A percentile compares a stretch with the other conserved stretches of the same genome.
Conservation (phyloP, 345 rosid genomes). For the Eucalyptus marginata region DNA sequence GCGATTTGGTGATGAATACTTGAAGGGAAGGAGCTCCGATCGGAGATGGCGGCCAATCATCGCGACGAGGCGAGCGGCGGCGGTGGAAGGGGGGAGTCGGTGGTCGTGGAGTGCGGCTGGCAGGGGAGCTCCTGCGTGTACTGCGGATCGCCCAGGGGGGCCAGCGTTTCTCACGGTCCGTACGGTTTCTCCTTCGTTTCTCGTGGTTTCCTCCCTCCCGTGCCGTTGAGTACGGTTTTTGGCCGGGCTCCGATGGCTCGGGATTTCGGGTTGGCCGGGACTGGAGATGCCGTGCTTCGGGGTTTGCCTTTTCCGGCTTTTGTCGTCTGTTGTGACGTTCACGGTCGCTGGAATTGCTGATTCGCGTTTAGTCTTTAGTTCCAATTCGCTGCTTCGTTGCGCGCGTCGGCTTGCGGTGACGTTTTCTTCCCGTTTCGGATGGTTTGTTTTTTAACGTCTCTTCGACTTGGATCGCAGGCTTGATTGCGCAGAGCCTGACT, state of each 20-base stretch:
- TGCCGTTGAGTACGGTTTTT: not conserved
- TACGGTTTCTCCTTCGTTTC: not conserved
- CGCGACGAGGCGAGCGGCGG: slow-evolving; percentile 35
- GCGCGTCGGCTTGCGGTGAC: not conserved
- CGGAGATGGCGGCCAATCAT: slow-evolving; percentile 24
- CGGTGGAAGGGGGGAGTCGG: slow-evolving; percentile 30
- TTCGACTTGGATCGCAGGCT: slow-evolving; percentile 24
- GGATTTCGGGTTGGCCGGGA: too few relatives aligned
- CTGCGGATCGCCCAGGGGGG: slow-evolving; percentile 39
- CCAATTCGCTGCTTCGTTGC: not conserved
- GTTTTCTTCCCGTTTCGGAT: not conserved
- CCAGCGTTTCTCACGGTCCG: slow-evolving; percentile 66
- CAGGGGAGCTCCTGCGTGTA: slow-evolving; percentile 54
- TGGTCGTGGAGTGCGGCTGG: slow-evolving; percentile 46
- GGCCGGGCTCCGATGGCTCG: too few relatives aligned
- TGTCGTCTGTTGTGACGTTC: not conserved
- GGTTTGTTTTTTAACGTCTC: not conserved
- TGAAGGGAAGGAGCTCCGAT: not conserved
- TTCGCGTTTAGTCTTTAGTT: not conserved
- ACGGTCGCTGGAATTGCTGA: not conserved
- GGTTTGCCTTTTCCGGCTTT: not conserved
- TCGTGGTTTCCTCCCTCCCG: not conserved
- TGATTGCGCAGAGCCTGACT: slow-evolving; percentile 47
- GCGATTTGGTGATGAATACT: not conserved
- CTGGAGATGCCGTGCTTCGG: not conserved